Base-by-base conservation (phyloP, 495 filamentous ascomycete genomes). In the Tuber umbilicatum region DNA sequence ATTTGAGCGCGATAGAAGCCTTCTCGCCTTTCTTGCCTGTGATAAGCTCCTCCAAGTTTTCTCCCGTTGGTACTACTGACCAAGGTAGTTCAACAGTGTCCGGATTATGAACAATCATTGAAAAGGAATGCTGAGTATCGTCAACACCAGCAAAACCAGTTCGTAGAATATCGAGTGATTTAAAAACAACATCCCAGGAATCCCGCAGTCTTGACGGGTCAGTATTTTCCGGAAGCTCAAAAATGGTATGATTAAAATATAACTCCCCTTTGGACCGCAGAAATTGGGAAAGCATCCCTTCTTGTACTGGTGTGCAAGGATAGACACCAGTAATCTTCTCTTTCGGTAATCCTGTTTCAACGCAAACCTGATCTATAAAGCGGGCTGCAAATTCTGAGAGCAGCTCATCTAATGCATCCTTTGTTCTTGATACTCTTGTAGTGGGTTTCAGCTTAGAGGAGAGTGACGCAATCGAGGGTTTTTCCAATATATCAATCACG, bases 401-500 rank as follows among this genome's bases (percentile, higher is more conserved):
- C 45, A 78, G 43, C 14, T 39, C 35, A 42, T 70, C 19, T 1
- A 35, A 71, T 39, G 3, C 31, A 27, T 70, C 35, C 27, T 64
- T 5, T 64, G 27, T 27, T 64, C 27, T 35, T 27, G 55, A 35
- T 35, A 14, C 55, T 35, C 27, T 27, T 3, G 27, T 35, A 16
- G 35, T 17, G 35, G 55, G 10, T 31, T 64, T 64, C 4, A 64
- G 27, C 4, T 35, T 64, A 35, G 14, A 27, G 35, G 27, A 64
- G 35, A 64, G 55, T 14, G 27, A 64, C 14, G 55, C 14, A 64
- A 64, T 64, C 6, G 55, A 64, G 55, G 55, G 55, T 2, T 14
- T 64, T 79, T 91, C 87, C 17, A 97, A 86, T 42, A 97, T 88
- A 78, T 95, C 91, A 39, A 87, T 86, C 1, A 90, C 89, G 6